Evolutionary conservation across 352 stramenopile genomes (phyloP), one percentile per base, ranked within the genome.

Genomic region (Pythium pyrilobum): DNA sequence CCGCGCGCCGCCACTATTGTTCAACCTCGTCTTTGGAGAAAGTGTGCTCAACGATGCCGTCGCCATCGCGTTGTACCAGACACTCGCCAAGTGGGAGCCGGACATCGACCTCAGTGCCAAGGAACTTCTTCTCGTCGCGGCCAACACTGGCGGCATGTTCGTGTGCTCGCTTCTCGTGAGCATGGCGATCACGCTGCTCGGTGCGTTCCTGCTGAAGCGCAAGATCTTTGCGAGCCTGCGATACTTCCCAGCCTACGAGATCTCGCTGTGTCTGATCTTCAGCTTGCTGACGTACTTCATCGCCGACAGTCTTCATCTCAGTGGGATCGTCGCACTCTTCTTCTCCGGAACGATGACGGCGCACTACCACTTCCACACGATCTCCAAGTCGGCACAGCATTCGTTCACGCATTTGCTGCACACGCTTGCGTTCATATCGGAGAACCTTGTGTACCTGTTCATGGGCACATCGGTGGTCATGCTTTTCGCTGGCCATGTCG

Each of bases 21-120:
- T 98, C 66, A 98, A 97, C 59, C 78, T 98, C 27, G 89, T 97
- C 6, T 98, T 98, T 64, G 94, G 94, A 49, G 94, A 98, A 62
- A 96, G 80, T 37, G 89, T 97, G 9, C 70, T 98, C 37, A 98
- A 98, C 69, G 94, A 98, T 59, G 92, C 92, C 6, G 84, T 98
- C 16, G 86, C 81, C 4, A 95, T 98, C 54, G 91, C 95, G 20
- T 62, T 98, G 27, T 98, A 97, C 63, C 83, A 97, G 58, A 95
- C 90, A 18, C 84, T 96, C 41, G 66, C 77, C 39, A 95, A 97
- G 59, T 97, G 92, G 80, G 72, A 88, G 16, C 71, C 78, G 3
- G 73, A 89, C 16, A 86, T 74, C 40, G 79, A 75, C 24, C 74
- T 93, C 16, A 90, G 53, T 33, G 67, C 60, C 12, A 77, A 77